Evolutionary conservation across 768 basidiomycete genomes (phyloP).

Genomic region (Termitomyces sp.): DNA sequence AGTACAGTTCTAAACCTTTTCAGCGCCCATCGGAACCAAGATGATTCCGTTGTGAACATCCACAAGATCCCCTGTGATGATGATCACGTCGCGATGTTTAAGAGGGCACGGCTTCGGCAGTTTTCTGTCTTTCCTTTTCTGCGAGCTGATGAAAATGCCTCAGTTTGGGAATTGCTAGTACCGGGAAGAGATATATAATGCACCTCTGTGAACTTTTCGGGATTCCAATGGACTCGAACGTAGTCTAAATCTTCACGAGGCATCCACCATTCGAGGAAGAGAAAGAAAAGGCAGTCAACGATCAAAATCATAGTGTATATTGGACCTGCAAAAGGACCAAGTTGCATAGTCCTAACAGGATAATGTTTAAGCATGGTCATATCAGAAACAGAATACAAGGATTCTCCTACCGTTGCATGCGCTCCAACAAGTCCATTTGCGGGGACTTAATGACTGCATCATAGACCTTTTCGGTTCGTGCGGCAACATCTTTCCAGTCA

Average conservation of each 20-base stretch:
- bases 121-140: neutral
- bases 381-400: neutral
- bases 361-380: neutral
- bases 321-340: conserved; percentile 79
- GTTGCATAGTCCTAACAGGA: conserved; percentile 60
- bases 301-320: conserved; percentile 88
- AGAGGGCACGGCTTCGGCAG: neutral
- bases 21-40: neutral
- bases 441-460: conserved; percentile 55
- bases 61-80: neutral
- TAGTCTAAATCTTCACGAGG: conserved; percentile 77
- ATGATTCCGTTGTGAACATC: neutral
- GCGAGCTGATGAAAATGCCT: conserved; percentile 1
- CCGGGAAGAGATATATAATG: neutral
- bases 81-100: neutral
- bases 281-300: conserved; percentile 86
- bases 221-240: conserved; percentile 64
- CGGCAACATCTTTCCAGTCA: conserved; percentile 77
- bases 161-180: neutral
- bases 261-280: conserved; percentile 79
- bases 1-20: neutral
- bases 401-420: conserved; percentile 61
- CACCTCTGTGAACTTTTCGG: conserved; percentile 34
- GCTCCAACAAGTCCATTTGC: conserved; percentile 69
- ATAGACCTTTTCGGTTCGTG: conserved; percentile 84